Base-by-base conservation (phyloP, 345 rosid species). In the Sapria himalayana region DNA sequence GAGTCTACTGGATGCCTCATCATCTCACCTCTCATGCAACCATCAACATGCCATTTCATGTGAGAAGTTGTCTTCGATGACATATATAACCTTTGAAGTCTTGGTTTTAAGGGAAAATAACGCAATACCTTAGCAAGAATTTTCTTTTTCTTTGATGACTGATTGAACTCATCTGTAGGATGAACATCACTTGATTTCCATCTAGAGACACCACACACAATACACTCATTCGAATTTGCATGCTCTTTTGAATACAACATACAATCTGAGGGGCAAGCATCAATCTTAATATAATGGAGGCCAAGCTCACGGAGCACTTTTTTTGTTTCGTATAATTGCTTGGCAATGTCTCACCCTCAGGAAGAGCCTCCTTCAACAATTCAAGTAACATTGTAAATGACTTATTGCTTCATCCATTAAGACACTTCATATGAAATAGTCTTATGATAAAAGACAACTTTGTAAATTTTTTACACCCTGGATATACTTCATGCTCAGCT, bases 231-330 rank as follows among this genome's bases (percentile, higher is more conserved):
- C 1, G 10, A 7, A 2, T 4, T 15, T 19, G 12, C 1, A 12
- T 21, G 5, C 1, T 8, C 19, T 0, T 22, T 20, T 16, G 15
- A 3, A 16, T 34, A 23, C 33, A 46, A 15, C 25, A 35, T 22
- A 15, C 39, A 31, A 20, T 25, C 36, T 19, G 32, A 14, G 4
- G 0, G 2, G 43, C 35, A 41, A 6, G 56, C 56, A 51, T 51
- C 14, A 8, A 51, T 33, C 20, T 42, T 51, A 7, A 29, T 27
- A 42, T 51, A 42, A 9, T 17, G 13, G 4, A 51, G 20, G 9
- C 49, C 49, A 1, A 51, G 17, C 7, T 1, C 8, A 13, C 3
- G 12, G 0, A 48, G 22, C 0, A 47, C 6, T 12, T 34, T 37
- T 12, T 25, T 38, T 1, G 17, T 3, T 9, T 51, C 40, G n/a